phyloP scores from a whole-genome alignment of 208 protist genomes.

The Tritrichomonas musculus region DNA sequence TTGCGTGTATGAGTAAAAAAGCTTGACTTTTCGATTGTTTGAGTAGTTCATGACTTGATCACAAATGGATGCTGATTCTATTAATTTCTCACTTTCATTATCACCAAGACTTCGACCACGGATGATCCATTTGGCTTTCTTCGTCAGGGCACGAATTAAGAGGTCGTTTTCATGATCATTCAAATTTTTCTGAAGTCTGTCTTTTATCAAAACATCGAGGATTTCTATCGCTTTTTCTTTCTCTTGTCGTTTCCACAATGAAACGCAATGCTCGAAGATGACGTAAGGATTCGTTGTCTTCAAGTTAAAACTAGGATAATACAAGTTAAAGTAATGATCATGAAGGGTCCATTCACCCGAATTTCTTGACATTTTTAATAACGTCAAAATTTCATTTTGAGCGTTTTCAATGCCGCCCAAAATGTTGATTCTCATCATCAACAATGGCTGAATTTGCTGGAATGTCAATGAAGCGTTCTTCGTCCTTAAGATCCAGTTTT shows the following conservation, averaged over 20 bases:
- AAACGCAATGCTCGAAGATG: not conserved
- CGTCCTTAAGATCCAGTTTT: not conserved
- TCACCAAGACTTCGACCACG: not conserved
- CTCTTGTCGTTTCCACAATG: slow-evolving; percentile 16
- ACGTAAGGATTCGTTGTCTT: not conserved
- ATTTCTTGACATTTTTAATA: not conserved
- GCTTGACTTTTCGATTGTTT: not conserved
- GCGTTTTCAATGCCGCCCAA: not conserved
- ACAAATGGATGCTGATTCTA: not conserved
- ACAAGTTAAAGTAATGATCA: slow-evolving; percentile 14
- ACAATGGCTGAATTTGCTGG: not conserved
- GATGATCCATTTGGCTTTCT: not conserved
- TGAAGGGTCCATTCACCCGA: slow-evolving; percentile 1
- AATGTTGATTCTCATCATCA: not conserved
- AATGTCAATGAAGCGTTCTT: not conserved
- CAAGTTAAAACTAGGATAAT: not conserved
- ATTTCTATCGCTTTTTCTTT: not conserved
- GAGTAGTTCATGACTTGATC: not conserved
- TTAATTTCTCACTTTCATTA: not conserved
- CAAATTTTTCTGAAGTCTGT: no score
- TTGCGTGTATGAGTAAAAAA: not conserved
- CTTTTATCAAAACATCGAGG: not conserved
- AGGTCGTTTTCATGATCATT: no score
- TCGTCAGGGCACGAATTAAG: not conserved
- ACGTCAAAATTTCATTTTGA: slow-evolving; percentile 12